Evolutionary conservation across 2,329 filamentous ascomycete genomes (phyloP).

Genomic region (Fusarium virguliforme): DNA sequence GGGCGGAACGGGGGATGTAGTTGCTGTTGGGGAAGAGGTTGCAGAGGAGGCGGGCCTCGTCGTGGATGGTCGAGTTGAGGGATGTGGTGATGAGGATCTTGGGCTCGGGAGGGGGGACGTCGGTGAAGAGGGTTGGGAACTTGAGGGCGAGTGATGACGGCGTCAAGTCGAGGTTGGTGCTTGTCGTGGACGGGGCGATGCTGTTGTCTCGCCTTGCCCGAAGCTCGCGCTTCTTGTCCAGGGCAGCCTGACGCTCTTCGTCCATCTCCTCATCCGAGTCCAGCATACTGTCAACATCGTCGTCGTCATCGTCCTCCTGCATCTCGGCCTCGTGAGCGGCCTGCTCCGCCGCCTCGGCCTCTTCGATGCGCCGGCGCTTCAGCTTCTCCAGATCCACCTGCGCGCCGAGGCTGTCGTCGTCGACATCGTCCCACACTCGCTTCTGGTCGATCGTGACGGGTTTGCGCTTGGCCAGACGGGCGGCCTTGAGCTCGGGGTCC

Average conservation of each 20-base stretch:
- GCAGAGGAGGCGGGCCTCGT: conserved; percentile 84
- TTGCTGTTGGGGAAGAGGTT: conserved; percentile 87
- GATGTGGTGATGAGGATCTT: conserved; percentile 95
- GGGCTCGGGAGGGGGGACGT: conserved; percentile 73
- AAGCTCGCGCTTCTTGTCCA: conserved; percentile 63
- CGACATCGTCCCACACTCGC: conserved; percentile 88
- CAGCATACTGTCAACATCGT: conserved; percentile 85
- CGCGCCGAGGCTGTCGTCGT: conserved; percentile 71
- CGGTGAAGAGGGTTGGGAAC: conserved; percentile 75
- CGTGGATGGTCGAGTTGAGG: conserved; percentile 89
- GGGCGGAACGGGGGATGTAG: conserved; percentile 89
- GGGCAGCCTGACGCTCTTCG: conserved; percentile 61
- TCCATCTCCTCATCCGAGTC: conserved; percentile 74
- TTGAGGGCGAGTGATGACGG: conserved; percentile 73
- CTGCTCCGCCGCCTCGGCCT: conserved; percentile 68
- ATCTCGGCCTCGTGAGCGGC: conserved; percentile 62
- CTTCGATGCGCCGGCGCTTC: conserved; percentile 71
- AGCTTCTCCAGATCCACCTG: conserved; percentile 73
- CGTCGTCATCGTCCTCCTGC: conserved; percentile 61
- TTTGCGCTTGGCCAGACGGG: conserved; percentile 83
- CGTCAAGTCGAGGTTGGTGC: conserved; percentile 76
- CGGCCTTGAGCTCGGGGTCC: conserved; percentile 81
- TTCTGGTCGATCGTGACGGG: conserved; percentile 89
- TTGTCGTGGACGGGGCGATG: conserved; percentile 72
- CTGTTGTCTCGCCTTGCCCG: conserved; percentile 66